Evolutionary conservation across 805 yeast genomes (phyloP).

Genomic region (Pichia paraexigua): DNA sequence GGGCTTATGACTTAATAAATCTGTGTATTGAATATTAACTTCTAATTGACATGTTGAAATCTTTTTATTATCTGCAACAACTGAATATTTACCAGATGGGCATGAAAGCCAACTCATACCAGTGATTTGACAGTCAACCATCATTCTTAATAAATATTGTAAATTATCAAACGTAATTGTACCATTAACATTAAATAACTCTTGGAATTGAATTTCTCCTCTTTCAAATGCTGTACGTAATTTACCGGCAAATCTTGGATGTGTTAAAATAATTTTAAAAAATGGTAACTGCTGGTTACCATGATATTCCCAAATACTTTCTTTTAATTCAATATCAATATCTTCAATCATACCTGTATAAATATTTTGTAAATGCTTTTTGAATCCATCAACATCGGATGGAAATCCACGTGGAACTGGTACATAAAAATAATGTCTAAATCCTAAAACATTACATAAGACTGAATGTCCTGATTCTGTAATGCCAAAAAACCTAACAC

Average conservation of each 20-base stretch:
- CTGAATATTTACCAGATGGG: constrained; percentile 61
- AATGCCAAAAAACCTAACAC: constrained; percentile 86
- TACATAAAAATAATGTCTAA: constrained; percentile 82
- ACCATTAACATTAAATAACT: constrained; percentile 51
- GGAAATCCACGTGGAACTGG: constrained; percentile 81
- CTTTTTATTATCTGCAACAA: constrained; percentile 31
- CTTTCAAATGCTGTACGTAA: constrained; percentile 77
- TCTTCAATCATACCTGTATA: constrained; percentile 50
- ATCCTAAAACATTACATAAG: constrained; percentile 82
- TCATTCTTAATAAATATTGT: constrained; percentile 73
- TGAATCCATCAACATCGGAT: constrained; percentile 42
- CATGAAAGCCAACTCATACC: constrained; percentile 98
- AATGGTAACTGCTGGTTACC: constrained; percentile 75
- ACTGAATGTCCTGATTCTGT: constrained; percentile 84
- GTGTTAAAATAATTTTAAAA: constrained; percentile 60
- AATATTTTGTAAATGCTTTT: constrained; percentile 36
- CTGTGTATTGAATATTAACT: constrained; percentile 57
- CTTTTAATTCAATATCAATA: constrained; percentile 61
- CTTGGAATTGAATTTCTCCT: constrained; percentile 63
- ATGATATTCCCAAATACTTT: constrained; percentile 89
- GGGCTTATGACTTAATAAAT: constrained; percentile 71
- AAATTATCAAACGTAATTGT: constrained; percentile 82
- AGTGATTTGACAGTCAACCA: constrained; percentile 87
- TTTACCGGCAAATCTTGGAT: constrained; percentile 58
- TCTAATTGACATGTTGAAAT: constrained; percentile 84